Conservation (phyloP, 2,329 filamentous ascomycete species). For the Stachybotrys elegans region DNA sequence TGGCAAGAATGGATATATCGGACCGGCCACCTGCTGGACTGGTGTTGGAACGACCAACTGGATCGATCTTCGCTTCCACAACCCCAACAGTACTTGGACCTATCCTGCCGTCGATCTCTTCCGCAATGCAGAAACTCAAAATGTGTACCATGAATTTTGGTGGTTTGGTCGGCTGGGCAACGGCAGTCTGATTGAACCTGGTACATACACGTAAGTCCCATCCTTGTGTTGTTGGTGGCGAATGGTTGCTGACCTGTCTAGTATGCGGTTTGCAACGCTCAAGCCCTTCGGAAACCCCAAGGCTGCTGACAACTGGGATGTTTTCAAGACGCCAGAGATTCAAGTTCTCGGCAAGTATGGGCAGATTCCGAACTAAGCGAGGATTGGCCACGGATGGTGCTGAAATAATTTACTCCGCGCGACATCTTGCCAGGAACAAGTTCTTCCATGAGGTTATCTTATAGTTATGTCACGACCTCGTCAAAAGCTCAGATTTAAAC, state of each 20-base stretch:
- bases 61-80: neutral
- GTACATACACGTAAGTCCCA: too few species aligned
- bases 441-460: too few species aligned
- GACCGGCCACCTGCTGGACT: neutral
- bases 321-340: constrained; percentile 6
- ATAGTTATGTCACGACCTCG: too few species aligned
- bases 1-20: neutral
- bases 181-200: neutral
- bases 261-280: constrained; percentile 18
- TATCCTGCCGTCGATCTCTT: neutral
- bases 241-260: neutral
- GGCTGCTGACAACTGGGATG: constrained; percentile 15
- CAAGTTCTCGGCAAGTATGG: too few species aligned
- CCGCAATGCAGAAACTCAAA: neutral
- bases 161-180: neutral
- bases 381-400: too few species aligned
- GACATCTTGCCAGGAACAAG: too few species aligned
- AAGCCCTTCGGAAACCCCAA: constrained; percentile 17
- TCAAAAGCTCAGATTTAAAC: too few species aligned
- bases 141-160: neutral
- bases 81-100: neutral
- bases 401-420: too few species aligned
- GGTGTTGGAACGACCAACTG: neutral
- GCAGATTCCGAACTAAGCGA: too few species aligned
- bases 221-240: too few species aligned